Percentiles rank a stretch among this genome's conserved stretches.
phyloP scores from a whole-genome alignment of 1,284 basidiomycete genomes.

The Leccinum subfulvum region DNA sequence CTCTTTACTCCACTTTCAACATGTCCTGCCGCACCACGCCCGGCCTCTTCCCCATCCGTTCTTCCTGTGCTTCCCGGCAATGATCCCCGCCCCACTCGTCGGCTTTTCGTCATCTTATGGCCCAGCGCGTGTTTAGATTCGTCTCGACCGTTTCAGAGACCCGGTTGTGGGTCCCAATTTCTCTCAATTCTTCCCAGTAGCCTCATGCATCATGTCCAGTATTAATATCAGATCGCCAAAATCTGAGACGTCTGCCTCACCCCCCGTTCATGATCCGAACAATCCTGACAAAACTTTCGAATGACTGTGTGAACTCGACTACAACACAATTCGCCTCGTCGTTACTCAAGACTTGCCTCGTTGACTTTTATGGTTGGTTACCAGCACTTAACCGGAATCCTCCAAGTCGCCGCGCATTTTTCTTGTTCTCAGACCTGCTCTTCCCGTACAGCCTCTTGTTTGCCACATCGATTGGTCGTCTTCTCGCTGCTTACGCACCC shows the following conservation, averaged over 20 bases:
- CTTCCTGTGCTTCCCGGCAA: conserved; percentile 21
- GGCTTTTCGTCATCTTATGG: neutral
- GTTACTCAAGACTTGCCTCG: conserved; percentile 13
- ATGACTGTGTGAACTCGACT: conserved; percentile 29
- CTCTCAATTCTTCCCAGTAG: conserved; percentile 13
- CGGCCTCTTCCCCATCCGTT: conserved; percentile 24
- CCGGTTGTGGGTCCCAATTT: neutral
- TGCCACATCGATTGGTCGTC: conserved; percentile 15
- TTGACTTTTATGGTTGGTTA: conserved; percentile 4
- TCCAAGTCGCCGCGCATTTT: conserved; percentile 23
- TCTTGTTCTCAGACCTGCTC: neutral
- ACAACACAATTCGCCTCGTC: conserved; percentile 1
- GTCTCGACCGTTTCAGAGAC: neutral
- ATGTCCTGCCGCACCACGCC: conserved; percentile 27
- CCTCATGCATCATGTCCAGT: conserved; percentile 31
- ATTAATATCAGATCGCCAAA: conserved; percentile 36
- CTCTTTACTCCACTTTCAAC: conserved; percentile 29
- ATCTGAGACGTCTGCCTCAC: conserved; percentile 23
- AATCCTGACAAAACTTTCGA: conserved; percentile 12
- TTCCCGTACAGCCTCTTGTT: conserved; percentile 30
- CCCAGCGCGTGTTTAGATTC: neutral
- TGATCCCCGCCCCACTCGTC: conserved; percentile 15
- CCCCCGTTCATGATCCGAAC: conserved; percentile 33
- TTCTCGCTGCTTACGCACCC: conserved; percentile 24
- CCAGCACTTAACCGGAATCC: conserved; percentile 10